Base-by-base conservation (phyloP, 495 filamentous ascomycete genomes). In the Glarea lozoyensis region DNA sequence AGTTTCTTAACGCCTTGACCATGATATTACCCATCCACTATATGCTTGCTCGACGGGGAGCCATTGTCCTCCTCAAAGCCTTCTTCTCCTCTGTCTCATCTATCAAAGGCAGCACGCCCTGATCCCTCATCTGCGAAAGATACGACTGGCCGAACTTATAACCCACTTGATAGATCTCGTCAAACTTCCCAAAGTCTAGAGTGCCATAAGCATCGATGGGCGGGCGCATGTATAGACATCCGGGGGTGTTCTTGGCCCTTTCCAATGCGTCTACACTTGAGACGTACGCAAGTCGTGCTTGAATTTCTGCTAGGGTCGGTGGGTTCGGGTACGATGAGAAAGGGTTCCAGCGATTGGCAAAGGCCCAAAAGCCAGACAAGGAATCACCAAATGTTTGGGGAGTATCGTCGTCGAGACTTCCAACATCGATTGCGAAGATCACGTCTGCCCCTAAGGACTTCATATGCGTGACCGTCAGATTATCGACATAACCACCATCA, bases 401-500 rank as follows among this genome's bases (percentile, higher is more conserved):
- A 0, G 79, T 85, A 52, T 88, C 76, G 63, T 97, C 90, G 56
- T 97, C 87, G 1, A 95, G 67, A 19, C 82, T 78, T 23, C 93
- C 93, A 10, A 98, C 92, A 57, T 98, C 92, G 33, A 98, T 75
- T 7, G 92, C 92, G 61, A 97, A 96, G 48, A 98, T 92, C 13
- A 94, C 76, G 49, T 96, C 86, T 1, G 85, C 86, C 4, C 92
- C 92, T 1, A 98, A 76, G 11, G 79, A 82, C 58, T 93, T 94
- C 92, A 98, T 98, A 64, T 94, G 88, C 22, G 86, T 81, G 1
- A 98, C 92, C 0, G 92, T 97, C 2, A 98, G 74, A 51, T 98
- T 98, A 68, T 98, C 92, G 41, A 96, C 78, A 62, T 98, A 98
- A 40, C 92, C 92, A 24, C 92, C 92, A 54, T 98, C 92, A 3